Evolutionary conservation across 1,139 yeast species (phyloP).

Genomic region (Torulaspora globosa): DNA sequence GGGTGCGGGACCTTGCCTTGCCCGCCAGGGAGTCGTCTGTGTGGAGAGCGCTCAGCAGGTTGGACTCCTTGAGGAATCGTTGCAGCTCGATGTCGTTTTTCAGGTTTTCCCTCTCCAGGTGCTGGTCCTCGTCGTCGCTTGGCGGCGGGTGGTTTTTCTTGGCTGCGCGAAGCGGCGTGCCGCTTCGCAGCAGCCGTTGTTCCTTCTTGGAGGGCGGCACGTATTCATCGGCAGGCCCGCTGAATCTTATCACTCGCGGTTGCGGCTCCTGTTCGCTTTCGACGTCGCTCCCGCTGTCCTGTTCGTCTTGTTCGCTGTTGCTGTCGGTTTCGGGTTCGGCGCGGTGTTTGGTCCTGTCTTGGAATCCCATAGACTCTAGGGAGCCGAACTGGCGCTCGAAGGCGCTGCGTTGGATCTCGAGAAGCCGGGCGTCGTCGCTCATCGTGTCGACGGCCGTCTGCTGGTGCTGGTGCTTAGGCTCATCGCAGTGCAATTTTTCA

Average conservation of each 20-base stretch:
- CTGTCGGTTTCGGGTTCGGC: constrained; percentile 22
- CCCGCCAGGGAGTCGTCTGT: constrained; percentile 71
- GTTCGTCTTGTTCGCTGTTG: no score
- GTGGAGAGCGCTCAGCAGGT: constrained; percentile 58
- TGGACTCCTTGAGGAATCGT: constrained; percentile 78
- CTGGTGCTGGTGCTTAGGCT: background rate
- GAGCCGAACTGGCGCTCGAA: constrained; percentile 71
- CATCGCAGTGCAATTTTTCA: constrained; percentile 13
- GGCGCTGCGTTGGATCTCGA: constrained; percentile 55
- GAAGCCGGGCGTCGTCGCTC: constrained; percentile 34
- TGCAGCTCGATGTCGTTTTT: constrained; percentile 82
- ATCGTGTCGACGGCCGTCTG: background rate
- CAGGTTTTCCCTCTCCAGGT: constrained; percentile 54
- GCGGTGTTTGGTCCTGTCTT: constrained; percentile 46
- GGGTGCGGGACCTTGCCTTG: constrained; percentile 67
- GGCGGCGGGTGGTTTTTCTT: constrained; percentile 14
- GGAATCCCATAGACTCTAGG: constrained; percentile 55
- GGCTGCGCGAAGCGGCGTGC: constrained; percentile 33
- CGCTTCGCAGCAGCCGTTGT: constrained; percentile 41
- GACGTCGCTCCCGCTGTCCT: constrained; percentile 6
- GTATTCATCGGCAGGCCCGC: constrained; percentile 30
- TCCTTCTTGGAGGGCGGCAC: constrained; percentile 43
- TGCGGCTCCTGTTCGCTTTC: constrained; percentile 8
- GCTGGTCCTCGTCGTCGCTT: constrained; percentile 39
- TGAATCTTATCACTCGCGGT: constrained; percentile 48